Base-by-base conservation (phyloP, 495 filamentous ascomycete species). In the Penicillium soppii region DNA sequence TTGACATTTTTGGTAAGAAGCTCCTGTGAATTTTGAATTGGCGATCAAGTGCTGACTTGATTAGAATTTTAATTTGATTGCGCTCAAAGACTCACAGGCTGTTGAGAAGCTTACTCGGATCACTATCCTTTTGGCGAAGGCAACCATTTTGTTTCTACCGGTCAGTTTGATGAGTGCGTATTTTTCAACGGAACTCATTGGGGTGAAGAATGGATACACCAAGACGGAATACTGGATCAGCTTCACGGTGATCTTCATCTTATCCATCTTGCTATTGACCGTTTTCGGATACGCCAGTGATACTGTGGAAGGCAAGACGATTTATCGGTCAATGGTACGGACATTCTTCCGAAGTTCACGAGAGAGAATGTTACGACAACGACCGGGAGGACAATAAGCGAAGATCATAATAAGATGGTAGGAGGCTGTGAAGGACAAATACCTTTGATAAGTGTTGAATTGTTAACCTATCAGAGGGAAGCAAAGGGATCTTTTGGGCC, bases 21-120 rank as follows among this genome's bases (percentile, higher is more conserved):
- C 36, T 12, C 0, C n/a, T 13, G n/a, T 21, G 39, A 17, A n/a
- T 15, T 17, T 33, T 26, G 32, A 17, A 15, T 16, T 30, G 4
- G 30, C 23, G 1, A 35, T n/a, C 13, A 12, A 5, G 29, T n/a
- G 46, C 62, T 70, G 38, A 69, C 41, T 39, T 37, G 17, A 2
- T 40, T 37, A 90, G 87, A 90, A 90, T 66, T 95, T 94, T 78
- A 92, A 91, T 70, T 77, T 95, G 57, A 91, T 89, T 47, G 85
- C 90, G 10, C 84, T 92, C 59, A 89, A 89, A 59, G 87, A 95
- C 69, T 89, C 88, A 3, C 78, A 86, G 47, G 82, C 85, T 2
- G 87, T 91, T 6, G 89, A 92, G 43, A 80, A 84, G 23, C 76
- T 95, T 19, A 92, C 89, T 0, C 76, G 88, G 23, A 85, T 89